Base-by-base conservation (phyloP, 164 flowering plant species). In the Malania oleifera region DNA sequence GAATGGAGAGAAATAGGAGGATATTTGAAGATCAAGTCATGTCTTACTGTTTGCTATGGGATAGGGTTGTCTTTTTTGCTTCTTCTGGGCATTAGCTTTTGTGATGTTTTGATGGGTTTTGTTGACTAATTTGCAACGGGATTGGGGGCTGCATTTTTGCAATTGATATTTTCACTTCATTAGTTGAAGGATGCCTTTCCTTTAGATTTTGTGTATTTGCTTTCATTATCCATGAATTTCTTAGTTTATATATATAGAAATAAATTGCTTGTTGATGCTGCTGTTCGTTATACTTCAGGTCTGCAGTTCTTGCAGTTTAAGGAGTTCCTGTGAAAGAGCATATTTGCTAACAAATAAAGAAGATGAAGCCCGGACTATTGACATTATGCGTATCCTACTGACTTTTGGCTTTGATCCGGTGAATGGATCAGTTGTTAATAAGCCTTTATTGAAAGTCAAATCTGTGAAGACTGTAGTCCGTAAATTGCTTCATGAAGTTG, bases 241-340 rank as follows among this genome's bases (percentile, higher is more conserved):
- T 10, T 17, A 39, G 0, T 10, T 13, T 10, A 39, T 10, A 14
- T 10, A 4, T 5, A 10, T 4, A 39, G 17, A 6, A 17, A 4
- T 43, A 18, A 4, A 43, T 17, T 2, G 46, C 20, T 18, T 43
- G 22, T 43, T 17, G 7, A 17, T 20, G 7, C 5, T 20, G 22
- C 47, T 18, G 14, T 18, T 41, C 31, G 34, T 61, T 54, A 57
- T 61, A 17, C 72, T 67, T 60, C 91, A 95, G 99, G 96, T 95
- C n/a, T 95, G 99, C 66, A 95, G 97, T 78, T 74, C 93, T 29
- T 95, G 99, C 84, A 89, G 80, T 77, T 65, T 95, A 64, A 87
- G 99, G 70, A 84, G 64, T 67, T 71, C 95, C n/a, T 95, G 97
- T 74, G 85, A 78, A 57, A 81, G 67, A 67, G 99, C 82, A 48